Conservation (phyloP, 148 eudicot species). For the Chenopodium formosanum region DNA sequence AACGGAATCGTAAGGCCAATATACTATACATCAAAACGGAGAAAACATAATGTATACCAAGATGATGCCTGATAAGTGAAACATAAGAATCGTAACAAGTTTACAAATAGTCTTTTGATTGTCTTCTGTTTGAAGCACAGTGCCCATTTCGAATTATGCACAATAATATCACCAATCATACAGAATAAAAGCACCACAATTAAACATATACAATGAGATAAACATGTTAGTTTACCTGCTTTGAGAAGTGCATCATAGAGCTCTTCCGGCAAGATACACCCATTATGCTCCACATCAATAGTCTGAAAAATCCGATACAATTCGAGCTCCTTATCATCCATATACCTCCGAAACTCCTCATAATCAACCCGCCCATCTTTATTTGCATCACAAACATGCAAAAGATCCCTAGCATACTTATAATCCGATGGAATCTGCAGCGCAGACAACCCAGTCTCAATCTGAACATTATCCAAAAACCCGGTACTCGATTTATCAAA, state of each 20-base stretch:
- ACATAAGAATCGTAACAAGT: not conserved
- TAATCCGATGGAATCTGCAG: constrained; percentile 81
- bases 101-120: not conserved
- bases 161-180: not conserved
- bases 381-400: constrained; percentile 77
- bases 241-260: constrained; percentile 92
- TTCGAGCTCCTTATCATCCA: constrained; percentile 98
- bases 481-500: constrained; percentile 66
- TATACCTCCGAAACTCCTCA: constrained; percentile 80
- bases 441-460: constrained; percentile 72
- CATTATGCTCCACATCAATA: constrained; percentile 96
- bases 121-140: not conserved
- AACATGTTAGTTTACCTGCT: constrained; percentile 61
- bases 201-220: not conserved
- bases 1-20: not conserved
- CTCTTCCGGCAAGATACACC: constrained; percentile 94
- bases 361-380: constrained; percentile 88
- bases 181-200: not conserved
- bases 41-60: not conserved
- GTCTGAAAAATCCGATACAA: constrained; percentile 88
- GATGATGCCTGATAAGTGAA: not conserved
- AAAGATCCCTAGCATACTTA: constrained; percentile 86
- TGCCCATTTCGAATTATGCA: not conserved
- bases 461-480: constrained; percentile 60
- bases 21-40: not conserved